Percentiles rank a stretch among this genome's conserved stretches.
These are phyloP conservation scores for Isochrysis galbana DNA, from an alignment of 78 protist genomes.

Conservation along the genomic window DNA sequence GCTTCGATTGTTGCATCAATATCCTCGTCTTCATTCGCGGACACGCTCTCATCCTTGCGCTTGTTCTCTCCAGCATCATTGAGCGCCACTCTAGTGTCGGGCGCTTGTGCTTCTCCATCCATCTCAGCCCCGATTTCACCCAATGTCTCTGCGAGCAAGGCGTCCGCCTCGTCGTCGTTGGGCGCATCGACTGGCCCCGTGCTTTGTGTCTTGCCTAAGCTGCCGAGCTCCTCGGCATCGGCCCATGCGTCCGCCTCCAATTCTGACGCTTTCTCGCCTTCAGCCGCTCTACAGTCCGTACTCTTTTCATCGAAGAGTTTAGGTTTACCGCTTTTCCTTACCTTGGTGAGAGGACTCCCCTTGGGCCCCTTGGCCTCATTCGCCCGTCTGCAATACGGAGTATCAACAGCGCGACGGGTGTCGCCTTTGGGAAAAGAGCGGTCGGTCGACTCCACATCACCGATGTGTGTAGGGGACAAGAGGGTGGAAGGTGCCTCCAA, in stretches of 20 bases:
- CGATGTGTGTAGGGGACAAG: neutral
- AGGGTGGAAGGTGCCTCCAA: neutral
- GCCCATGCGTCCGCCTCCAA: neutral
- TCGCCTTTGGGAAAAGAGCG: neutral
- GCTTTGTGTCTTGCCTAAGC: neutral
- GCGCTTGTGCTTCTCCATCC: neutral
- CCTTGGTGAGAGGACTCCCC: neutral
- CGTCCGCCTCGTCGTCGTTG: neutral
- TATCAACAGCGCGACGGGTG: neutral
- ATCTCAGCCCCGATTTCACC: neutral
- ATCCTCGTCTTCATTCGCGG: neutral
- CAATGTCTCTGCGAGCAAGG: neutral
- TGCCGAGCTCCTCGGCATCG: neutral
- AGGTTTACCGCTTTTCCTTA: neutral
- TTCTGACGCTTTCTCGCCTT: neutral
- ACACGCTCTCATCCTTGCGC: neutral
- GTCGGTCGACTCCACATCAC: neutral
- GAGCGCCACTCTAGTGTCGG: neutral
- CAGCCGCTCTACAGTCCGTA: too few relatives aligned
- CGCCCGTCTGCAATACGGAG: neutral
- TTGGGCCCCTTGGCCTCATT: neutral
- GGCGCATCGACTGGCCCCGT: neutral
- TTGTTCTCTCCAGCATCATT: neutral
- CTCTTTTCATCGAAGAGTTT: neutral
- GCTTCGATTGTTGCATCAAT: neutral